Base-by-base conservation (phyloP, 495 filamentous ascomycete genomes). In the Glonium stellatum region DNA sequence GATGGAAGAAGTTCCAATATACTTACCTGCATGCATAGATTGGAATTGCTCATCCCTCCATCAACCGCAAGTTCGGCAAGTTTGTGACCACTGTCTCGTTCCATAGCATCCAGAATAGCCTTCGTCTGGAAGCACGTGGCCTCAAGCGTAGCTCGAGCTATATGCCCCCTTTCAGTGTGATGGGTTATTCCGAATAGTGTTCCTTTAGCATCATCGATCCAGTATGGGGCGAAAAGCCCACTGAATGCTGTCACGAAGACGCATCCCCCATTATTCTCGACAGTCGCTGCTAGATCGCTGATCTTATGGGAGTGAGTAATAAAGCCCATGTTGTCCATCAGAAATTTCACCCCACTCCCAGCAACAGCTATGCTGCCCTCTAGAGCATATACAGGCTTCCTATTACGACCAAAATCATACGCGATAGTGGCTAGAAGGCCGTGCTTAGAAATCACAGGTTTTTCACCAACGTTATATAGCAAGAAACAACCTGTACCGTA, bases 401-500 rank as follows among this genome's bases (percentile, higher is more conserved):
- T 73, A 44, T 80, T 81, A 41, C 82, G 80, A 51, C 87, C 87
- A 73, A 96, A 95, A 65, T 90, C 80, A 73, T 87, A 92, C 13
- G 88, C 92, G 19, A 97, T 87, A 0, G 92, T 97, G 35, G 87
- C 86, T 34, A 97, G 78, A 47, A 97, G 78, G 34, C 92, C 92
- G 69, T 93, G 89, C 61, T 84, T 87, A 27, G 92, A 96, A 58
- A 96, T 87, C 46, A 96, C 91, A 2, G 92, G 92, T 74, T 90
- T 87, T 25, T 85, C 80, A 53, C 92, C 92, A 55, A 95, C 90
- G 69, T 97, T 96, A 70, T 95, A 96, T 3, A 97, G 80, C 56
- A 97, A 78, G 77, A 97, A 97, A 72, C 92, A 96, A 31, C 92
- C 92, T 1, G 92, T 97, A 42, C 92, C 92, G 62, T 96, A 97